These are phyloP conservation scores for Papiliotrema fonsecae DNA, from an alignment of 1,284 basidiomycete genomes.

Conservation along the genomic window DNA sequence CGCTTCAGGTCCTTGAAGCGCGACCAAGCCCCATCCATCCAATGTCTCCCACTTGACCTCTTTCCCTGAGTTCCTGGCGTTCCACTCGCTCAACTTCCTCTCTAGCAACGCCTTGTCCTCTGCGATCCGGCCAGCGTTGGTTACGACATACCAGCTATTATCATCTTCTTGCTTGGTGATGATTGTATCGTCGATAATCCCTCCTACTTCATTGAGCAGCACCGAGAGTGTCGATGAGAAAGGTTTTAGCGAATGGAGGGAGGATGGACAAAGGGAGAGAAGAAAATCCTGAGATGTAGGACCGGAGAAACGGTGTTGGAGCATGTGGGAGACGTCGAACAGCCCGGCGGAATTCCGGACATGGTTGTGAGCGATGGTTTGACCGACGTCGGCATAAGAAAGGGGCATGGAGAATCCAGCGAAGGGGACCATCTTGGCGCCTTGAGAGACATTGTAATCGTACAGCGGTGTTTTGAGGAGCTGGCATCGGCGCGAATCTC, in stretches of 20 bases:
- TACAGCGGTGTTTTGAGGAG: constrained; percentile 71
- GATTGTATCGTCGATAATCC: constrained; percentile 89
- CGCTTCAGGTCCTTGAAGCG: constrained; percentile 85
- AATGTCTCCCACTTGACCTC: constrained; percentile 75
- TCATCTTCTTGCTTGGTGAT: constrained; percentile 76
- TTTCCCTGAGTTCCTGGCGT: constrained; percentile 54
- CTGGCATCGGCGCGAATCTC: neutral
- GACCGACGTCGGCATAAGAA: constrained; percentile 73
- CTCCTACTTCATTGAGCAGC: constrained; percentile 79
- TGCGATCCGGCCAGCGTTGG: constrained; percentile 83
- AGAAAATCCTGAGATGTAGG: constrained; percentile 70
- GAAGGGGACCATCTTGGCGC: constrained; percentile 94
- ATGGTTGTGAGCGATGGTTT: constrained; percentile 87
- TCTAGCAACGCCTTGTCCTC: constrained; percentile 77
- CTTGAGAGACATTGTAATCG: constrained; percentile 80
- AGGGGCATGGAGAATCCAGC: constrained; percentile 95
- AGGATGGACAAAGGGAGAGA: constrained; percentile 77
- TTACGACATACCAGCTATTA: constrained; percentile 86
- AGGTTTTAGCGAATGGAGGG: constrained; percentile 61
- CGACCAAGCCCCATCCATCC: constrained; percentile 81
- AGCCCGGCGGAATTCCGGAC: constrained; percentile 78
- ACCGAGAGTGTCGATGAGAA: constrained; percentile 80
- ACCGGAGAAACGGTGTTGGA: constrained; percentile 78
- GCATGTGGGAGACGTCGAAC: constrained; percentile 99
- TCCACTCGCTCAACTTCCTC: constrained; percentile 69